These are phyloP conservation scores for Pseudocercospora fuligena DNA, from an alignment of 2,329 filamentous ascomycete species.

Conservation along the genomic window DNA sequence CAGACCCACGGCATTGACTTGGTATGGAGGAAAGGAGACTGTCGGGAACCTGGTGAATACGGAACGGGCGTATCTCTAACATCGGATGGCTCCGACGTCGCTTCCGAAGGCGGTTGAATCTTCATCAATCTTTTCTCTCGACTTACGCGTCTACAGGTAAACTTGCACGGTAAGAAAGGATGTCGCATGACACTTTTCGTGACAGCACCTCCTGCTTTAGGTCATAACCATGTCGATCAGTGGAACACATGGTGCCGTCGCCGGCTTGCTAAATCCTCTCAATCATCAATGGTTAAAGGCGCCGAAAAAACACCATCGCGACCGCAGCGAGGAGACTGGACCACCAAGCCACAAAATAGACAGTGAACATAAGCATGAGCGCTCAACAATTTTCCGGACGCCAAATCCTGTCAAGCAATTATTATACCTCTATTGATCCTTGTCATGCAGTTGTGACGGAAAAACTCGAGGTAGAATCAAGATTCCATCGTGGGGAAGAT, in stretches of 20 bases:
- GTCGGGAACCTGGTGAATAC: constrained; percentile 1
- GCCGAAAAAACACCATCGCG: not conserved
- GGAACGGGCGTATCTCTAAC: not conserved
- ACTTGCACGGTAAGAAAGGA: too few relatives aligned
- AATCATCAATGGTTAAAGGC: not conserved
- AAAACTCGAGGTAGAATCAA: not conserved
- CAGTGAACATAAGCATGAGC: not conserved
- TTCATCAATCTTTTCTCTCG: too few relatives aligned
- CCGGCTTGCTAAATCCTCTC: not conserved
- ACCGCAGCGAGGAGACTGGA: not conserved
- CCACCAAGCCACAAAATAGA: constrained; percentile 4
- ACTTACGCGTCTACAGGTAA: too few relatives aligned
- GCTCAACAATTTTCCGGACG: not conserved
- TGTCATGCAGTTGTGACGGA: not conserved
- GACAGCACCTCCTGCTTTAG: not conserved
- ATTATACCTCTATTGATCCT: not conserved
- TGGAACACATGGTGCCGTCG: not conserved
- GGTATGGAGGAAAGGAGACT: constrained; percentile 20
- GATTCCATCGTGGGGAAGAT: not conserved
- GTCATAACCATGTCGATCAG: not conserved
- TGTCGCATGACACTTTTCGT: not conserved
- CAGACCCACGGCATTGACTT: constrained; percentile 10
- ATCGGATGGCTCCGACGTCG: not conserved
- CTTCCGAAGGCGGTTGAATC: too few relatives aligned
- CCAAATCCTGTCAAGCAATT: not conserved